A percentile compares a stretch with the other conserved stretches of the same genome.
Conservation (phyloP, 2,329 filamentous ascomycete species). For the Fusarium praegraminearum region DNA sequence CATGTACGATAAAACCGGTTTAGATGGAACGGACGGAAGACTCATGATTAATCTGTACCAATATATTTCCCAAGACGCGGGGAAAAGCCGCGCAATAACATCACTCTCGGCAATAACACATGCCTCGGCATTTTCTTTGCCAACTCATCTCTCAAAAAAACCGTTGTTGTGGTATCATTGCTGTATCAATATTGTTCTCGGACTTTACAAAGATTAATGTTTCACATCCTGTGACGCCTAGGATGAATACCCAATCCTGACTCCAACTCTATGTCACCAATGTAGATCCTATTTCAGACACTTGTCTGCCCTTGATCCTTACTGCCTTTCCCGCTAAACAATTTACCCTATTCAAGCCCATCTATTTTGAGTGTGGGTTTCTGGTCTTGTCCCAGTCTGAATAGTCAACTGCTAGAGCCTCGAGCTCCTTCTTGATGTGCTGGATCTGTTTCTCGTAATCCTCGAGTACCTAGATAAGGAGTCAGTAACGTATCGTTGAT, state of each 20-base stretch:
- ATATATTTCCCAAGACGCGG: constrained; percentile 35
- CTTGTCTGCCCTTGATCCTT: constrained; percentile 13
- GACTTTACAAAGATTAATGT: constrained; percentile 32
- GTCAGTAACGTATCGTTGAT: constrained; percentile 21
- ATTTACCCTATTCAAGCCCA: constrained; percentile 18
- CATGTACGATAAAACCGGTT: constrained; percentile 45
- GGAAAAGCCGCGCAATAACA: constrained; percentile 32
- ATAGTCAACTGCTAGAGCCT: constrained; percentile 70
- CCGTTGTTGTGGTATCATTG: constrained; percentile 12
- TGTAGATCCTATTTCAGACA: constrained; percentile 37
- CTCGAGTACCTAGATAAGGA: constrained; percentile 72
- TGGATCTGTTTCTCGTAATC: constrained; percentile 85
- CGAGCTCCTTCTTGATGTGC: constrained; percentile 79
- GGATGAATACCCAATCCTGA: constrained; percentile 40
- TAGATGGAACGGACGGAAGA: constrained; percentile 37
- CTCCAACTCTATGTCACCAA: constrained; percentile 40
- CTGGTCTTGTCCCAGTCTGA: constrained; percentile 67
- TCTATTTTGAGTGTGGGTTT: constrained; percentile 54
- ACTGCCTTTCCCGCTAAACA: constrained; percentile 1
- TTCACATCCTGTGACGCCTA: constrained; percentile 41
- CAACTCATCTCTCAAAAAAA: not conserved
- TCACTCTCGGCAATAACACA: constrained; percentile 28
- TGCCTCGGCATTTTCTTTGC: constrained; percentile 5
- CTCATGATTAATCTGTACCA: constrained; percentile 45
- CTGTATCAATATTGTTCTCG: constrained; percentile 23